Percentiles rank a stretch among this genome's conserved stretches.
These are phyloP conservation scores for Trichophyton simii DNA, from an alignment of 2,329 filamentous ascomycete species.

Conservation along the genomic window DNA sequence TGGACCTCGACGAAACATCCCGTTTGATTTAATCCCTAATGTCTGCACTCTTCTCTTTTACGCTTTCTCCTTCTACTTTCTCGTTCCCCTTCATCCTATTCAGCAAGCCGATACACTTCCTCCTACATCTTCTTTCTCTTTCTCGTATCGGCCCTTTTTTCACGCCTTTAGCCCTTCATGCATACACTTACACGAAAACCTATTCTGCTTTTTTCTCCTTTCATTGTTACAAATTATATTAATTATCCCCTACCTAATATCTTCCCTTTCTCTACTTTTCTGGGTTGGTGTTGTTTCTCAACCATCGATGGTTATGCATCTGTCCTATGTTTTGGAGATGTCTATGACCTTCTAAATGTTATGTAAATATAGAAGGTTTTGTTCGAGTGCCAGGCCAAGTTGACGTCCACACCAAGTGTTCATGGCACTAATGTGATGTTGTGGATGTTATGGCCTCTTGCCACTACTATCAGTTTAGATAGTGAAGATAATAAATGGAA, in stretches of 20 bases:
- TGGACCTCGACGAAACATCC: conserved; percentile 3
- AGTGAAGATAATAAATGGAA: conserved; percentile 1
- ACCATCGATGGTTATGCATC: background rate
- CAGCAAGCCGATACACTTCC: background rate
- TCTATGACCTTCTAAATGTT: background rate
- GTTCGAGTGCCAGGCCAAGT: background rate
- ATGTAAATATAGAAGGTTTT: conserved; percentile 2
- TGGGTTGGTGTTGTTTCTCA: background rate
- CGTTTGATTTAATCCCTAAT: background rate
- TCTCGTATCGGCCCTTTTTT: background rate
- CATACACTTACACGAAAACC: background rate
- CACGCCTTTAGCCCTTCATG: background rate
- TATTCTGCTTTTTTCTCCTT: background rate
- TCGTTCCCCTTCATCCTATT: background rate
- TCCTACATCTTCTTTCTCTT: background rate
- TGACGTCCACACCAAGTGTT: background rate
- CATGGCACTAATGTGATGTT: background rate
- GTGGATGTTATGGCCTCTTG: background rate
- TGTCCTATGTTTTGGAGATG: background rate
- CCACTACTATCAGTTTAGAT: background rate
- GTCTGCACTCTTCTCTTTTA: background rate
- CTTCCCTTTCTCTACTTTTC: background rate
- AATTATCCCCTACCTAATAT: background rate
- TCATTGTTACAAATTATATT: background rate
- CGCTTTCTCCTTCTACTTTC: background rate